Evolutionary conservation across 495 filamentous ascomycete species (phyloP), one percentile per base, ranked within the genome.

Genomic region (Thermothielavioides terrestris): DNA sequence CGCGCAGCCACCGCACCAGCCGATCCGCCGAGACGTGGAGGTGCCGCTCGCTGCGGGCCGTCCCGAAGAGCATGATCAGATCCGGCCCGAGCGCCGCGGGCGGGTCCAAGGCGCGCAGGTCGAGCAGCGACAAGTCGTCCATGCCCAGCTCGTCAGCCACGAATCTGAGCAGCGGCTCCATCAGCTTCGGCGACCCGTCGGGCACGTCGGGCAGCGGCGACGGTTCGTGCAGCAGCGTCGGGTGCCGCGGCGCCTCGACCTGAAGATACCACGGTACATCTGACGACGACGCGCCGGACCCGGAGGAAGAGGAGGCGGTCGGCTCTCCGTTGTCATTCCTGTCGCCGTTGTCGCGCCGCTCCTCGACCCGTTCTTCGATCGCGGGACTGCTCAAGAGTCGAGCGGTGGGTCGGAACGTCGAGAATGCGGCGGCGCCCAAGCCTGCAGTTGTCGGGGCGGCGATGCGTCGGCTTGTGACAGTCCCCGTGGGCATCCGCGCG

Each of bases 11-110:
- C 48, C 91, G 77, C 52, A 89, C 89, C 18, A 94, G 74, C 23
- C 88, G 81, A 61, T 94, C 90, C 4, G 92, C 89, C 2, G 89
- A 91, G 18, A 94, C 86, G 57, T 95, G 89, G 22, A 97, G 68
- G 70, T 98, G 94, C 48, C 88, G 90, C 57, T 95, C 87, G 52
- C 87, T 91, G 40, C 94, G 83, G 18, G 91, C 88, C 15, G 88
- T 94, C n/a, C 88, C 90, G 53, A 97, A 72, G 31, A 97, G 64
- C 92, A 97, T 97, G 26, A 98, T 74, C 31, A 95, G 76, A 59
- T 89, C 85, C 14, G 88, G 78, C 7, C 92, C 92, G 30, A 97
- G 74, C 0, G 89, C 88, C 1, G 92, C 80, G 0, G 92, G 85
- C 0, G 88, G 89, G 58, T 95, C 86, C 39, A 95, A 71, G 18